Conservation (phyloP, 2,329 filamentous ascomycete species). For the Neonectria sp. region DNA sequence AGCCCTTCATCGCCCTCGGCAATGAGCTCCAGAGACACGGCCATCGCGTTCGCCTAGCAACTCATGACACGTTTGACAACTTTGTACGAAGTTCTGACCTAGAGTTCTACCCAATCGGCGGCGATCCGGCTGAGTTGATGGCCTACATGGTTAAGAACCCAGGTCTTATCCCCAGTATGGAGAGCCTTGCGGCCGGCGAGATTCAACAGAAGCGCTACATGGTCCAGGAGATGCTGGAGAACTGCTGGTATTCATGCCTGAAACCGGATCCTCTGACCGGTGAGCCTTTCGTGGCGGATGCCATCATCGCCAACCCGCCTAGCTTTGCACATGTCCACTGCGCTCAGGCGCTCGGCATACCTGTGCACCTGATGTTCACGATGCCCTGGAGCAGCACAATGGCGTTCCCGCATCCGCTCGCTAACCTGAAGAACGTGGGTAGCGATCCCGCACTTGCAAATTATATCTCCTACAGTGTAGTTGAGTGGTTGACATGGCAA, state of each 20-base stretch:
- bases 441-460: neutral
- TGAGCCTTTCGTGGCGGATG: slow-evolving; percentile 20
- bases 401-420: slow-evolving; percentile 12
- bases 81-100: too few relatives aligned
- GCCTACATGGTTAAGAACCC: too few relatives aligned
- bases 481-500: slow-evolving; percentile 23
- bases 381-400: slow-evolving; percentile 15
- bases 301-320: slow-evolving; percentile 27
- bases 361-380: slow-evolving; percentile 34
- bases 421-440: slow-evolving; percentile 5
- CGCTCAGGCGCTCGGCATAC: slow-evolving; percentile 15
- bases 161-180: neutral
- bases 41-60: too few relatives aligned
- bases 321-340: slow-evolving; percentile 25
- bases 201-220: neutral
- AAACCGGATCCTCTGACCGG: neutral
- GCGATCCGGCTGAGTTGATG: too few relatives aligned
- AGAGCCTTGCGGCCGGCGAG: neutral
- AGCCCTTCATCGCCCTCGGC: too few relatives aligned
- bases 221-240: neutral
- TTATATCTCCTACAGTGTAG: slow-evolving; percentile 13
- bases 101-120: too few relatives aligned
- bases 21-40: too few relatives aligned
- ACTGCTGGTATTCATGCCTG: neutral
- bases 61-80: too few relatives aligned